Evolutionary conservation across 2,329 filamentous ascomycete species (phyloP).

Genomic region (Bipolaris cookei): DNA sequence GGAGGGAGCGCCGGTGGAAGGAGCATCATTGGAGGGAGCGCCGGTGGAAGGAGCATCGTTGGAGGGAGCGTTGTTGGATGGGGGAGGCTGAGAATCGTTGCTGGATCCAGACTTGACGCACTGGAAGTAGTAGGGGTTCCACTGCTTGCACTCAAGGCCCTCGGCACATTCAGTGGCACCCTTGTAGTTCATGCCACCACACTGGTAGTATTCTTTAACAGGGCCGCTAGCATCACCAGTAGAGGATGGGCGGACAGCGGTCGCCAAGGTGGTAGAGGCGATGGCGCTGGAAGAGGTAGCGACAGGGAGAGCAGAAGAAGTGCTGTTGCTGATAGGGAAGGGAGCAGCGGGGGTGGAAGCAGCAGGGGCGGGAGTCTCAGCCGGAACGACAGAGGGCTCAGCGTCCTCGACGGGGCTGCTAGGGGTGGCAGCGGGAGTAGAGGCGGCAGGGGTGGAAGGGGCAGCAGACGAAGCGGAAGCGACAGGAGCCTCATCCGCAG

Average conservation of each 20-base stretch:
- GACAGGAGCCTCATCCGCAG: conserved; percentile 24
- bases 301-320: conserved; percentile 9
- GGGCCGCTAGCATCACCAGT: conserved; percentile 22
- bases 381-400: conserved; percentile 9
- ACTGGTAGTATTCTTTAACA: conserved; percentile 45
- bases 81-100: conserved; percentile 17
- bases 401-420: conserved; percentile 11
- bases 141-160: conserved; percentile 49
- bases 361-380: conserved; percentile 10
- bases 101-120: conserved; percentile 39
- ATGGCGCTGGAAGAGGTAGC: conserved; percentile 5
- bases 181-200: conserved; percentile 53
- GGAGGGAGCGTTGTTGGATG: neutral
- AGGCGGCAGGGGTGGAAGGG: conserved; percentile 10
- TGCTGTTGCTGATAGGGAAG: conserved; percentile 17
- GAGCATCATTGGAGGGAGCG: neutral
- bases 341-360: conserved; percentile 10
- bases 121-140: conserved; percentile 57
- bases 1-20: neutral
- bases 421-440: neutral
- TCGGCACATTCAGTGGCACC: conserved; percentile 49
- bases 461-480: conserved; percentile 17
- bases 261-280: conserved; percentile 32
- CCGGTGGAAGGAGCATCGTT: neutral
- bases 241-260: conserved; percentile 28